phyloP scores from a whole-genome alignment of 75 land plant genomes.

The Pseudotsuga menziesii region DNA sequence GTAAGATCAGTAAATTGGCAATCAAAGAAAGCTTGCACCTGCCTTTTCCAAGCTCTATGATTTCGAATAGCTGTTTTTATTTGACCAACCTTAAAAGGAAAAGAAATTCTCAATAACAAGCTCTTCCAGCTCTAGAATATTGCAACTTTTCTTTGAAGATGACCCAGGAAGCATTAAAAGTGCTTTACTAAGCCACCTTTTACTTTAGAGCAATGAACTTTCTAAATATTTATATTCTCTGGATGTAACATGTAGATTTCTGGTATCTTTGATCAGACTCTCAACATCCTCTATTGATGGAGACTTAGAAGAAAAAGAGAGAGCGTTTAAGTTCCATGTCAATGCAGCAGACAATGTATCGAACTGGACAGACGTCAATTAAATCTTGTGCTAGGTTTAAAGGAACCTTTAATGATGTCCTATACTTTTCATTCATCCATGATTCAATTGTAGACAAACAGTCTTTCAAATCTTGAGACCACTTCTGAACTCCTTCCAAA shows the following conservation, averaged over 20 bases:
- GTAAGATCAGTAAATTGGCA: not conserved
- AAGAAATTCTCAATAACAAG: constrained; percentile 10
- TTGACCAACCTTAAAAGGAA: not conserved
- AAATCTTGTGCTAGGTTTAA: too few species aligned
- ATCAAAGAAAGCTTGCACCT: constrained; percentile 1
- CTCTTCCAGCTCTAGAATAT: constrained; percentile 5
- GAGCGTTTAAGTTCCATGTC: constrained; percentile 11
- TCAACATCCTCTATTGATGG: constrained; percentile 5
- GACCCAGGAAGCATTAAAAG: not conserved
- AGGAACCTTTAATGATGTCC: too few species aligned
- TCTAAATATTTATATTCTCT: constrained; percentile 12
- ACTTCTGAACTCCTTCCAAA: too few species aligned
- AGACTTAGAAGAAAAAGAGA: constrained; percentile 10
- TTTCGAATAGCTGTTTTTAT: not conserved
- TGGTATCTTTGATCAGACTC: not conserved
- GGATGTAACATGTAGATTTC: constrained; percentile 3
- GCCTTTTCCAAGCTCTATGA: constrained; percentile 4
- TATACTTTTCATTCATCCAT: too few species aligned
- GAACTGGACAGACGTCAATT: too few species aligned
- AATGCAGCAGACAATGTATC: not conserved
- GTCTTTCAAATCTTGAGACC: too few species aligned
- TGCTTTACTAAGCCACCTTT: constrained; percentile 4
- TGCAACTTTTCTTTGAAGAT: not conserved
- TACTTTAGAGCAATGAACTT: constrained; percentile 2
- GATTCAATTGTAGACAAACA: too few species aligned